A percentile compares a stretch with the other conserved stretches of the same genome.
Conservation (phyloP, 169 alveolate species). For the Babesia bigemina region DNA sequence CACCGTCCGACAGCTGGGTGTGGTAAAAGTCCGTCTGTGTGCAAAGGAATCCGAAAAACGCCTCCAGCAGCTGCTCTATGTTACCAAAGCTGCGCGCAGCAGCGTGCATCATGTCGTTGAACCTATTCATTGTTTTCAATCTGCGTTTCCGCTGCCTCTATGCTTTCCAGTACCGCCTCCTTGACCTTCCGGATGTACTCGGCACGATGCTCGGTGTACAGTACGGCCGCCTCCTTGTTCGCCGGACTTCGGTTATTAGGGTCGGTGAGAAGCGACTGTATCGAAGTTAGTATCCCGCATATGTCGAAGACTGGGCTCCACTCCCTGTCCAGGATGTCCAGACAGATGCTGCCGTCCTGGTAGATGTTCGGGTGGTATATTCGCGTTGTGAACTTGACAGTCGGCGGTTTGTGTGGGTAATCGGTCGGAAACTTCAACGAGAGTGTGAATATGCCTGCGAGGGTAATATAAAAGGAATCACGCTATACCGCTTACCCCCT, state of each 20-base stretch:
- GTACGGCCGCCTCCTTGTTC: slow-evolving; percentile 94
- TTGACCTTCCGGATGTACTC: slow-evolving; percentile 90
- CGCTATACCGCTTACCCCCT: slow-evolving; percentile 82
- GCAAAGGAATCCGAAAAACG: slow-evolving; percentile 64
- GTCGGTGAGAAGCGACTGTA: slow-evolving; percentile 94
- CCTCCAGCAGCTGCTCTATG: slow-evolving; percentile 58
- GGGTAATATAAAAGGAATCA: no score
- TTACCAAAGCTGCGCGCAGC: slow-evolving; percentile 46
- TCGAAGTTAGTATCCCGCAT: slow-evolving; percentile 93
- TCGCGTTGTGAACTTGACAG: slow-evolving; percentile 82
- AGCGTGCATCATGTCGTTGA: slow-evolving; percentile 63
- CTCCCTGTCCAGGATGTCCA: slow-evolving; percentile 91
- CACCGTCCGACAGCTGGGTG: slow-evolving; percentile 33
- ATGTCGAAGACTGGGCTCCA: slow-evolving; percentile 98
- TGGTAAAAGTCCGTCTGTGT: slow-evolving; percentile 67
- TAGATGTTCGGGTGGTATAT: slow-evolving; percentile 92
- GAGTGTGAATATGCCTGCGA: slow-evolving; percentile 81
- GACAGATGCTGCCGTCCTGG: slow-evolving; percentile 93
- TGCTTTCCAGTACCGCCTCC: slow-evolving; percentile 86
- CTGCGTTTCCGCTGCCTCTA: slow-evolving; percentile 50
- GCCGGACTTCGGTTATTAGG: slow-evolving; percentile 98
- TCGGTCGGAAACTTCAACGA: slow-evolving; percentile 88
- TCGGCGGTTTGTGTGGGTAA: slow-evolving; percentile 91
- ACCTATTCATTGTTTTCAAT: slow-evolving; percentile 33
- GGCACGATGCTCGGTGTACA: slow-evolving; percentile 88